These are phyloP conservation scores for Fusarium multiceps DNA, from an alignment of 2,329 filamentous ascomycete genomes.

Conservation along the genomic window DNA sequence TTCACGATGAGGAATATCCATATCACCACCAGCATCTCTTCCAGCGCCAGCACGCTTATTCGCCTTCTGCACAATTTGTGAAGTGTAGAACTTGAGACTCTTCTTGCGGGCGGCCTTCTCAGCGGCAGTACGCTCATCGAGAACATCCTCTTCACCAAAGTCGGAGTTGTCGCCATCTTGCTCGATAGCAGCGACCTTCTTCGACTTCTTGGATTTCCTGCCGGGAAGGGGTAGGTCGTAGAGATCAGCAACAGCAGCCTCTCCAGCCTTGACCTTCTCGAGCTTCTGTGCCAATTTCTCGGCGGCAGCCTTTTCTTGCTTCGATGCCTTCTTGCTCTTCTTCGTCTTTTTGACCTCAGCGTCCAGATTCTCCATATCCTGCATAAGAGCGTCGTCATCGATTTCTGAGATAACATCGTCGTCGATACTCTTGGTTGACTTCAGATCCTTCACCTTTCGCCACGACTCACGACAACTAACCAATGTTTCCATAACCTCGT, in stretches of 20 bases:
- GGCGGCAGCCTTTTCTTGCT: conserved; percentile 52
- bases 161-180: conserved; percentile 77
- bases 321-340: conserved; percentile 47
- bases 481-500: conserved; percentile 89
- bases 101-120: conserved; percentile 93
- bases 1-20: conserved; percentile 88
- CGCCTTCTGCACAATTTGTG: conserved; percentile 93
- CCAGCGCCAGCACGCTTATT: conserved; percentile 83
- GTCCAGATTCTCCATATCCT: conserved; percentile 34
- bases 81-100: conserved; percentile 96
- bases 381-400: conserved; percentile 44
- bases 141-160: conserved; percentile 87
- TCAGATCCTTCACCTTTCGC: conserved; percentile 77
- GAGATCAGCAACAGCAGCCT: conserved; percentile 77
- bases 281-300: conserved; percentile 57
- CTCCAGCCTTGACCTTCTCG: conserved; percentile 69
- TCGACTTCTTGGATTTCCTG: conserved; percentile 59
- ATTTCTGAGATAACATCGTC: conserved; percentile 44
- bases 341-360: conserved; percentile 46
- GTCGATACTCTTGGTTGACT: conserved; percentile 56
- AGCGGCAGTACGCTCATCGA: conserved; percentile 81
- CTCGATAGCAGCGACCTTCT: conserved; percentile 52
- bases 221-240: conserved; percentile 67
- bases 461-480: conserved; percentile 84
- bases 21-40: conserved; percentile 80